Evolutionary conservation across 2,329 filamentous ascomycete species (phyloP).

Genomic region (Fusarium kyushuense): DNA sequence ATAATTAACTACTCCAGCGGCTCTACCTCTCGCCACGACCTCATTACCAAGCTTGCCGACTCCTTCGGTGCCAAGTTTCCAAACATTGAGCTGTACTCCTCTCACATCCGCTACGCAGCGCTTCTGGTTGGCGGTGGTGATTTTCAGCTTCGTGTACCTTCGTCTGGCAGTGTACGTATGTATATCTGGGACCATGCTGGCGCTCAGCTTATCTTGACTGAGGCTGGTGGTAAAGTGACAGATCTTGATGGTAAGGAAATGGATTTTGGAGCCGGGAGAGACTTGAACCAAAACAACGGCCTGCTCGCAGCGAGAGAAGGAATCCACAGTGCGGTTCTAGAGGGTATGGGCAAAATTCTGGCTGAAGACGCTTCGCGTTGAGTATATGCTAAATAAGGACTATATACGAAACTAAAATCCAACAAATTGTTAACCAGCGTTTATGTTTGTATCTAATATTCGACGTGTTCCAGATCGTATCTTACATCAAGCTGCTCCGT

Average conservation of each 20-base stretch:
- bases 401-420: neutral
- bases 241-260: constrained; percentile 57
- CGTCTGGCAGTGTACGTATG: constrained; percentile 37
- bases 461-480: constrained; percentile 14
- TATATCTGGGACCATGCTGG: constrained; percentile 68
- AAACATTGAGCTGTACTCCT: constrained; percentile 56
- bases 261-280: constrained; percentile 54
- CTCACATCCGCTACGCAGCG: constrained; percentile 55
- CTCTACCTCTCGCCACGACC: constrained; percentile 49
- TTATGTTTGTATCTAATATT: constrained; percentile 12
- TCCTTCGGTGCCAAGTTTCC: constrained; percentile 52
- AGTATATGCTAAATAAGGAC: neutral
- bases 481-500: constrained; percentile 90
- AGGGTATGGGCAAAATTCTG: constrained; percentile 41
- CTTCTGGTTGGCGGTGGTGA: constrained; percentile 55
- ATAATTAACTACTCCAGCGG: constrained; percentile 53
- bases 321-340: constrained; percentile 58
- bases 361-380: constrained; percentile 30
- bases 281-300: constrained; percentile 52
- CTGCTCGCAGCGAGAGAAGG: constrained; percentile 59
- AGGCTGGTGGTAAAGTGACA: constrained; percentile 66
- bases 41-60: constrained; percentile 49
- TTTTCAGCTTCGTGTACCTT: constrained; percentile 51
- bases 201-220: constrained; percentile 67
- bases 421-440: neutral